Base-by-base conservation (phyloP, 2,329 filamentous ascomycete genomes). In the Phaeophleospora eucalypticola region DNA sequence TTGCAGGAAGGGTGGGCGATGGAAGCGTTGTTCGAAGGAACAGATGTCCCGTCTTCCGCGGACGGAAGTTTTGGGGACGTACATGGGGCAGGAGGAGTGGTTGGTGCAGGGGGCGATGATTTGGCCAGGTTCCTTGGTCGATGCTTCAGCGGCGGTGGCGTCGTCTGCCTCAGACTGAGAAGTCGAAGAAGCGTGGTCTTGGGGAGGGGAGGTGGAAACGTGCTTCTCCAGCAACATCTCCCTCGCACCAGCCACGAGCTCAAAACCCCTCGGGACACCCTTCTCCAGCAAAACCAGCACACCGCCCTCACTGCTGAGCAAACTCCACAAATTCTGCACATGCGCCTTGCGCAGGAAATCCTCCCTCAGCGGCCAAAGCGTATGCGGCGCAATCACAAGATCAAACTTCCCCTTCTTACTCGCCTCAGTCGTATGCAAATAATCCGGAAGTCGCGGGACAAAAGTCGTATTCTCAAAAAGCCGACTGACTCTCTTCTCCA, bases 401-500 rank as follows among this genome's bases (percentile, higher is more conserved):
- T 98, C 93, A 65, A 81, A 79, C 68, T 97, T 96, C 50, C 59
- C 72, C 58, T 55, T 43, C 46, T 45, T 56, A 52, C 9, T 46
- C 27, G 71, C 79, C 48, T 83, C 73, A 17, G 78, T 73, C 46
- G 83, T 73, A 16, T 78, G 74, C 19, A 89, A 68, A 54, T 91
- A 89, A 61, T 97, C 89, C 0, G 93, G 93, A n/a, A 97, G 72
- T 3, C 90, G 83, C 6, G 91, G 90, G 6, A 98, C 76, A 63
- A 98, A 96, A 0, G 87, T 94, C 0, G 93, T 97, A 64, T 96
- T 85, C 32, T 94, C 79, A 10, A 98, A 72, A 53, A 97, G 79
- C 15, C 74, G 75, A 55, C 89, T 88, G 18, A 89, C 76, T 24
- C 89, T 84, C 46, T 86, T 76, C 15, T 89, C 82, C 20, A 98